Conservation (phyloP, 2,329 filamentous ascomycete genomes). For the Fusarium graminum region DNA sequence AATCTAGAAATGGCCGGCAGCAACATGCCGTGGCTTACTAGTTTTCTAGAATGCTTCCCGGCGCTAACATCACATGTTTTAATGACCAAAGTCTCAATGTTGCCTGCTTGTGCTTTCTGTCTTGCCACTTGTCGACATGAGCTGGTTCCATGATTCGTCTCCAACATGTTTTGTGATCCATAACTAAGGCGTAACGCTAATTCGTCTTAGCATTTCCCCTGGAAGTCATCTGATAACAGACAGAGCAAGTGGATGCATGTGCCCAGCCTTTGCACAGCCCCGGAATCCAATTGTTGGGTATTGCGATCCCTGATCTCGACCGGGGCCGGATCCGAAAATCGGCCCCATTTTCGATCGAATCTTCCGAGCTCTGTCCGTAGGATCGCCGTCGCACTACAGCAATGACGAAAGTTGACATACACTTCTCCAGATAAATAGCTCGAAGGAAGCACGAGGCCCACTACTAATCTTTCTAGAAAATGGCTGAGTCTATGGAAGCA, state of each 20-base stretch:
- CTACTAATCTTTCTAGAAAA: constrained; percentile 18
- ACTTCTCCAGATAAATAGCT: constrained; percentile 3
- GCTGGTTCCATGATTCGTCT: constrained; percentile 11
- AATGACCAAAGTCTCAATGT: background rate
- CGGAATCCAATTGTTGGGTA: background rate
- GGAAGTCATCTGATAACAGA: background rate
- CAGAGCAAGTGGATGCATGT: background rate
- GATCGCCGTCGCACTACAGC: constrained; percentile 10
- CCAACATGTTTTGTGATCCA: constrained; percentile 17
- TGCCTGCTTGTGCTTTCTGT: constrained; percentile 21
- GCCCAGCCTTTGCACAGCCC: constrained; percentile 35
- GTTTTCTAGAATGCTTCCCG: constrained; percentile 38
- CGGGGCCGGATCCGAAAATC: constrained; percentile 27
- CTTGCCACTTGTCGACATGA: constrained; percentile 19
- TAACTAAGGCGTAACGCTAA: constrained; percentile 26
- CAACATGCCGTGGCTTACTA: constrained; percentile 10
- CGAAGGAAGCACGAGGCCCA: background rate
- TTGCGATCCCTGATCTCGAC: background rate
- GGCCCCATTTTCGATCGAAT: constrained; percentile 26
- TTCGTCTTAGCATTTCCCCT: background rate
- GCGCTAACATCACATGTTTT: constrained; percentile 10
- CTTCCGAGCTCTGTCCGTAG: constrained; percentile 4
- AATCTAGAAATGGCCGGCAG: constrained; percentile 35
- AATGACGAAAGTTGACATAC: constrained; percentile 16
- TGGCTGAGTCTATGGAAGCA: background rate